phyloP scores from a whole-genome alignment of 1,139 yeast genomes.

The Taphrina wiesneri region DNA sequence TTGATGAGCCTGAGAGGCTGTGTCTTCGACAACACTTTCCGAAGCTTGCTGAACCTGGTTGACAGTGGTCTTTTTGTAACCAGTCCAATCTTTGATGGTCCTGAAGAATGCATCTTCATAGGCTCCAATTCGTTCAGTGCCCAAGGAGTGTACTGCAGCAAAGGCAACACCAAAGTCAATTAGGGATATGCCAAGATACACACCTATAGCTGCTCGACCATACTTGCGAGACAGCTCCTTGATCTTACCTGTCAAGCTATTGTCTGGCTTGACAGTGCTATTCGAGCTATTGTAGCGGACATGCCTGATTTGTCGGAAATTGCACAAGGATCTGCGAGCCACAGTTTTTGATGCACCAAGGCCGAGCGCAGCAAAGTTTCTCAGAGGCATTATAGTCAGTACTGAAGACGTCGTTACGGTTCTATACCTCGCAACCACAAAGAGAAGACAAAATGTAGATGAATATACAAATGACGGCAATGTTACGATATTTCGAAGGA shows the following conservation, averaged over 20 bases:
- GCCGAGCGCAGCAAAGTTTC: background rate
- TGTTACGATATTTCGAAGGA: background rate
- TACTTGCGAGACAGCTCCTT: conserved; percentile 77
- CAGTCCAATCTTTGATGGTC: conserved; percentile 52
- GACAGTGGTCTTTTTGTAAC: conserved; percentile 28
- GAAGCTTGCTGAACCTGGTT: conserved; percentile 21
- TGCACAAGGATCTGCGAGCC: background rate
- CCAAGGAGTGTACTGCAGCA: conserved; percentile 76
- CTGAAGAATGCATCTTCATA: conserved; percentile 56
- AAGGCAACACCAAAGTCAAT: conserved; percentile 85
- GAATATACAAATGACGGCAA: background rate
- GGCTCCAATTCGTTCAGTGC: conserved; percentile 73
- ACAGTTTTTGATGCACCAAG: background rate
- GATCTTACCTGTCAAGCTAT: conserved; percentile 43
- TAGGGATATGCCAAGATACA: conserved; percentile 67
- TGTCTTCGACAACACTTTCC: conserved; percentile 42
- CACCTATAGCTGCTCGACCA: conserved; percentile 89
- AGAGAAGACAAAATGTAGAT: background rate
- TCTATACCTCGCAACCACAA: background rate
- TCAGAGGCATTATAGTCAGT: background rate
- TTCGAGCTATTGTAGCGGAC: background rate
- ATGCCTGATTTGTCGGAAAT: background rate
- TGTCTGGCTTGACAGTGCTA: background rate
- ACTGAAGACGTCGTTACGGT: too few relatives aligned
- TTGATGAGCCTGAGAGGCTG: conserved; percentile 12